These are phyloP conservation scores for Beauveria bassiana DNA, from an alignment of 2,329 filamentous ascomycete genomes.

Conservation along the genomic window DNA sequence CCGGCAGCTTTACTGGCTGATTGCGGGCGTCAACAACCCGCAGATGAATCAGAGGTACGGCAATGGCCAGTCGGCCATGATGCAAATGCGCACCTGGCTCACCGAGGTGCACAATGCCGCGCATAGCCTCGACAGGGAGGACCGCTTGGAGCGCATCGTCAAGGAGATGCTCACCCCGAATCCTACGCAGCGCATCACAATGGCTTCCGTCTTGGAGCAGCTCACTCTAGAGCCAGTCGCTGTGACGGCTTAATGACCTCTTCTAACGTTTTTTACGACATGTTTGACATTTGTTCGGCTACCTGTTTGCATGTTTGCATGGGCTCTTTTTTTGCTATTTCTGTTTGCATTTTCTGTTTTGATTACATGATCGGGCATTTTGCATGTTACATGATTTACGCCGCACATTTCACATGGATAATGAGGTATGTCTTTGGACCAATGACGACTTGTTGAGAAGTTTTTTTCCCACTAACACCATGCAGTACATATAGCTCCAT, in stretches of 20 bases:
- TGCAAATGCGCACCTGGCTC: conserved; percentile 51
- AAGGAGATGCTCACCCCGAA: conserved; percentile 47
- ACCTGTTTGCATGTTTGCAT: neutral
- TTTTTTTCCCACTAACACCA: neutral
- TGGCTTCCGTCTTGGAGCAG: conserved; percentile 42
- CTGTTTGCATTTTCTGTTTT: neutral
- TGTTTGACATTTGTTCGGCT: neutral
- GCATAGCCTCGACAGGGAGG: conserved; percentile 35
- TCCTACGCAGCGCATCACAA: conserved; percentile 44
- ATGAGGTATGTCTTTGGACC: neutral
- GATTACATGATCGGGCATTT: neutral
- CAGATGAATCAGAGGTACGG: conserved; percentile 25
- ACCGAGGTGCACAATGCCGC: conserved; percentile 43
- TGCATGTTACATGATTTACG: conserved; percentile 4
- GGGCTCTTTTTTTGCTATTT: neutral
- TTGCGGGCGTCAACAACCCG: conserved; percentile 45
- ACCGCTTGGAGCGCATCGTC: conserved; percentile 44
- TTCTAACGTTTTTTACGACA: neutral
- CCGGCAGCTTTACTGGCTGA: conserved; percentile 49
- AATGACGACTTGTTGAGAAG: neutral
- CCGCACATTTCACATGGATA: neutral
- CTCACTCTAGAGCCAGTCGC: conserved; percentile 17
- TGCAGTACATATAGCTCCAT: conserved; percentile 1
- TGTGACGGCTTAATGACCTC: neutral
- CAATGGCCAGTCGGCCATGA: conserved; percentile 33